A percentile compares a stretch with the other conserved stretches of the same genome.
These are phyloP conservation scores for Tillandsia fasciculata DNA, from an alignment of 176 grass and related monocot species.

Conservation along the genomic window DNA sequence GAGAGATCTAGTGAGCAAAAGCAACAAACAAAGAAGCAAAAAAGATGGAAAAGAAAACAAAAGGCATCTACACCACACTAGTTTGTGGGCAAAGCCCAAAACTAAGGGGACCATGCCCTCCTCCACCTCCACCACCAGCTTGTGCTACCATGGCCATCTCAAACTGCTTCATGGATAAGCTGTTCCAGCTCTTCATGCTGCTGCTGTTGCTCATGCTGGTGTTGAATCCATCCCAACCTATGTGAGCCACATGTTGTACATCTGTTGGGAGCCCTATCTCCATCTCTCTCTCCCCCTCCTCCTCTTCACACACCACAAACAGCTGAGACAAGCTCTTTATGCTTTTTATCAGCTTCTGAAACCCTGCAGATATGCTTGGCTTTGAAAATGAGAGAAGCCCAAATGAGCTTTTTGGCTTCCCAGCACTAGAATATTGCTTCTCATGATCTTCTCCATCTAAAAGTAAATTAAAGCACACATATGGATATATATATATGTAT, in stretches of 20 bases:
- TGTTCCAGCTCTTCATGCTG: constrained; percentile 38
- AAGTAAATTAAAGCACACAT: neutral
- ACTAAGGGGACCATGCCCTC: constrained; percentile 7
- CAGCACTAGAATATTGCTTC: constrained; percentile 16
- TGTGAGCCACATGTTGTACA: constrained; percentile 79
- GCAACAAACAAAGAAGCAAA: neutral
- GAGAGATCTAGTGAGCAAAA: neutral
- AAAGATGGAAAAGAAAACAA: neutral
- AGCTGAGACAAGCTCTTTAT: constrained; percentile 72
- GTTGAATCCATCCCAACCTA: constrained; percentile 74
- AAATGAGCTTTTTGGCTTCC: constrained; percentile 17
- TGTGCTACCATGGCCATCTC: constrained; percentile 39
- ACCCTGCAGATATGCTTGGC: constrained; percentile 27
- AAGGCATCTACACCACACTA: neutral
- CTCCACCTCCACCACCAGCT: neutral
- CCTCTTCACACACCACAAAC: constrained; percentile 31
- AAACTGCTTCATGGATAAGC: constrained; percentile 57
- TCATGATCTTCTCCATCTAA: constrained; percentile 4
- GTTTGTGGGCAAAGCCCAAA: constrained; percentile 4
- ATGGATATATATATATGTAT: neutral
- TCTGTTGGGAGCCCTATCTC: constrained; percentile 88
- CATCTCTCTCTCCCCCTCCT: constrained; percentile 58
- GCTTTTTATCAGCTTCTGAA: constrained; percentile 61
- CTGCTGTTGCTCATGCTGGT: constrained; percentile 8
- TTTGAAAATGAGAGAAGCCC: neutral